Evolutionary conservation across 352 stramenopile species (phyloP), one percentile per base, ranked within the genome.

Genomic region (Plasmopara viticola): DNA sequence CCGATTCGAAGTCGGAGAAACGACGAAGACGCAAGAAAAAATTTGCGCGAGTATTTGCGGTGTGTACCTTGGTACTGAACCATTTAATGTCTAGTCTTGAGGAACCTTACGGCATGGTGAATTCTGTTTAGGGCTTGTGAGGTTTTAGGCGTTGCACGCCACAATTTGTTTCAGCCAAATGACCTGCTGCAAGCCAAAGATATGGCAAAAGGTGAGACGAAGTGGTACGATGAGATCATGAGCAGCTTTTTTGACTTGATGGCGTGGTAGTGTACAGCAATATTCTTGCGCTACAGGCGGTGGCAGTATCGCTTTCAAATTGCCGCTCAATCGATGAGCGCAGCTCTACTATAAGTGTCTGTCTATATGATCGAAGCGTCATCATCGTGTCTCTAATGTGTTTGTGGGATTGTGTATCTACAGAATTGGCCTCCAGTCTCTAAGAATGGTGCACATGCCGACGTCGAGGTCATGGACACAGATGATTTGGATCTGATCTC

Each of bases 261-360:
- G 17, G 33, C 12, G 50, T 47, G 42, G 42, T 60, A 94, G 84
- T 94, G 8, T 94, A 90, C 39, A 74, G 68, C 44, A 90, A 88
- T 56, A 84, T 94, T 13, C 60, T 91, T 4, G 69, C 81, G 10
- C 51, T 94, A n/a, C 80, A 94, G 37, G 63, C 56, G 2, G 78
- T 87, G 45, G 78, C 78, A 0, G 70, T 91, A 28, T 72, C 70
- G n/a, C 70, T 91, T 28, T 91, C 80, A 2, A 81, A 78, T 44
- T 77, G 82, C 4, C 73, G 84, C 15, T 90, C 84, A 4, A 88
- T 90, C 47, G 78, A 94, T 53, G 78, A 88, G 28, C 78, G 83
- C 18, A 88, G 76, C 48, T 88, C 74, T 0, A 71, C 86, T 15
- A 67, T 70, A 42, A 60, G 20, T 25, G 20, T 25, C 20, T 25